These are phyloP conservation scores for Naganishia antarctica DNA, from an alignment of 768 basidiomycete genomes.

Conservation along the genomic window DNA sequence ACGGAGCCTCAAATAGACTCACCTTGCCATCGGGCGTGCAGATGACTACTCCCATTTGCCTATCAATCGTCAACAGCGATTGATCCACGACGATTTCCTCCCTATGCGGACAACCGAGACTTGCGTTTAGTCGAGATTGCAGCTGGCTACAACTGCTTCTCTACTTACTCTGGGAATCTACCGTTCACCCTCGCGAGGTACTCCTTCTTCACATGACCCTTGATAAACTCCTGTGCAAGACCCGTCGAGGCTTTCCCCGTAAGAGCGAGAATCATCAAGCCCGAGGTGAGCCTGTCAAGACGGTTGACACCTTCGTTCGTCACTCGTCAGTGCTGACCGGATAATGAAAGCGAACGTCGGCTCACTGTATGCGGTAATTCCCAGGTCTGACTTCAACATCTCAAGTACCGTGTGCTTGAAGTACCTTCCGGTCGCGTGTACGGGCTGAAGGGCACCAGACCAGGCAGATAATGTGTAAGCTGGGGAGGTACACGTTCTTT, in stretches of 20 bases:
- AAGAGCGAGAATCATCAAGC: conserved; percentile 87
- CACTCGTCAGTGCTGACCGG: not conserved
- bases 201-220: conserved; percentile 74
- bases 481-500: not conserved
- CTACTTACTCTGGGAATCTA: conserved; percentile 76
- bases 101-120: too few relatives aligned
- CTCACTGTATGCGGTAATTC: conserved; percentile 79
- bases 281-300: conserved; percentile 87
- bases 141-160: too few relatives aligned
- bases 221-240: conserved; percentile 74
- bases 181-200: conserved; percentile 86
- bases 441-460: conserved; percentile 57
- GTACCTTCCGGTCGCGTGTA: conserved; percentile 88
- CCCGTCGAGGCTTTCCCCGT: conserved; percentile 63
- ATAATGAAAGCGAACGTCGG: conserved; percentile 29
- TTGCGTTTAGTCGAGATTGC: too few relatives aligned
- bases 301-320: conserved; percentile 75
- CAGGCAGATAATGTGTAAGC: not conserved
- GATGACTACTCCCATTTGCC: conserved; percentile 94
- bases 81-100: conserved; percentile 77
- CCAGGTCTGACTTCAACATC: conserved; percentile 77
- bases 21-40: conserved; percentile 95
- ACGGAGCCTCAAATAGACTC: conserved; percentile 15
- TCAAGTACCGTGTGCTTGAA: conserved; percentile 81
- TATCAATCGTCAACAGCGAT: conserved; percentile 82